phyloP scores from a whole-genome alignment of 2,329 filamentous ascomycete species.

The Albifimbria verrucaria region DNA sequence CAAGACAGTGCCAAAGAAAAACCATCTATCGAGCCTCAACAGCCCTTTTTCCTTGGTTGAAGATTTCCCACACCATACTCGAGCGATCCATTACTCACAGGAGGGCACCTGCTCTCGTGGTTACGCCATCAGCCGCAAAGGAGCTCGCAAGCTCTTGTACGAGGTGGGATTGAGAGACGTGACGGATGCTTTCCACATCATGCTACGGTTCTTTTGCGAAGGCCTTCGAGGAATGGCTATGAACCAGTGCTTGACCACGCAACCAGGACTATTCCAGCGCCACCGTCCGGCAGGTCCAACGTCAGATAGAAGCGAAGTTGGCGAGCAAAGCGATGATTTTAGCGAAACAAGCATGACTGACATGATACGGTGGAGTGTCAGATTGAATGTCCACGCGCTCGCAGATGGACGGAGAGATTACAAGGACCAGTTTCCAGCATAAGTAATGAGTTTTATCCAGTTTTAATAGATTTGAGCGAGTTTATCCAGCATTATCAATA shows the following conservation, averaged over 20 bases:
- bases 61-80: constrained; percentile 36
- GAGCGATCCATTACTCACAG: constrained; percentile 38
- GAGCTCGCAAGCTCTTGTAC: constrained; percentile 38
- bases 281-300: constrained; percentile 35
- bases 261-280: constrained; percentile 43
- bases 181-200: constrained; percentile 38
- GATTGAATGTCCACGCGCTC: constrained; percentile 36
- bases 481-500: too few relatives aligned
- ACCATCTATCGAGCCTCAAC: constrained; percentile 29
- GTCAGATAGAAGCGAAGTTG: constrained; percentile 32
- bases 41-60: constrained; percentile 30
- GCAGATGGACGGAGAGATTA: constrained; percentile 22
- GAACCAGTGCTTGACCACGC: constrained; percentile 36
- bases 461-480: too few relatives aligned
- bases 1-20: constrained; percentile 28
- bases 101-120: constrained; percentile 38
- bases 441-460: too few relatives aligned
- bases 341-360: constrained; percentile 26
- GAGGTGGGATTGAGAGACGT: constrained; percentile 40
- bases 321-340: constrained; percentile 24
- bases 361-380: constrained; percentile 36
- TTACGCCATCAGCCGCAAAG: constrained; percentile 41
- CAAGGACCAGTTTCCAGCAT: not conserved
- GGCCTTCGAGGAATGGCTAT: constrained; percentile 27
- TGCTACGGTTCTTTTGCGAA: constrained; percentile 44